Conservation (phyloP, 192 early-diverging fungal genomes). For the Entomortierella lignicola region DNA sequence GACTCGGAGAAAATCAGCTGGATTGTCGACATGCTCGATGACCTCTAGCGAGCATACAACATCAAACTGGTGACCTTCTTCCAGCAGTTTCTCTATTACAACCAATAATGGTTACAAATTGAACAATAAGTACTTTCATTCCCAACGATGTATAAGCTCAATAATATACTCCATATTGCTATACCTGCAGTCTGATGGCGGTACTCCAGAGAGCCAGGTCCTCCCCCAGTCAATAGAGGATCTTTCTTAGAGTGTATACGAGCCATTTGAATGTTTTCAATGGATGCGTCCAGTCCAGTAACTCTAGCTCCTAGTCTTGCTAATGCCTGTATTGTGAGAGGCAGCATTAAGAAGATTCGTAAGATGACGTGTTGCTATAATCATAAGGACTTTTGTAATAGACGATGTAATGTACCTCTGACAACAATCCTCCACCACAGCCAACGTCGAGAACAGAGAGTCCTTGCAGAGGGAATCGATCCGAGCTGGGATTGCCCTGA, state of each 20-base stretch:
- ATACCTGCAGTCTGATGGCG: constrained; percentile 73
- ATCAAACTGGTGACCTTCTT: constrained; percentile 72
- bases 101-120: not conserved
- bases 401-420: constrained; percentile 68
- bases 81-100: constrained; percentile 68
- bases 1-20: constrained; percentile 74
- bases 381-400: too few species aligned
- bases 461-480: constrained; percentile 61
- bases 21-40: constrained; percentile 91
- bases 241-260: constrained; percentile 76
- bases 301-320: constrained; percentile 81
- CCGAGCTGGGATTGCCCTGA: not conserved
- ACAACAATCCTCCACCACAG: constrained; percentile 92
- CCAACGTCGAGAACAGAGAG: constrained; percentile 87
- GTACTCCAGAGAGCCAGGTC: constrained; percentile 70
- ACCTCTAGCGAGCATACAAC: constrained; percentile 89
- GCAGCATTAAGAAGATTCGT: too few species aligned
- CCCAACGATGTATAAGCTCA: too few species aligned
- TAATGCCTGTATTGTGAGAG: constrained; percentile 60
- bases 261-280: constrained; percentile 88
- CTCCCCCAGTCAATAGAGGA: constrained; percentile 62
- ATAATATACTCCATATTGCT: too few species aligned
- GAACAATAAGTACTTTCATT: too few species aligned
- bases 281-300: constrained; percentile 86
- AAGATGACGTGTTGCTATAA: too few species aligned